These are phyloP conservation scores for Penicillium malachiteum DNA, from an alignment of 495 filamentous ascomycete genomes.

Conservation along the genomic window DNA sequence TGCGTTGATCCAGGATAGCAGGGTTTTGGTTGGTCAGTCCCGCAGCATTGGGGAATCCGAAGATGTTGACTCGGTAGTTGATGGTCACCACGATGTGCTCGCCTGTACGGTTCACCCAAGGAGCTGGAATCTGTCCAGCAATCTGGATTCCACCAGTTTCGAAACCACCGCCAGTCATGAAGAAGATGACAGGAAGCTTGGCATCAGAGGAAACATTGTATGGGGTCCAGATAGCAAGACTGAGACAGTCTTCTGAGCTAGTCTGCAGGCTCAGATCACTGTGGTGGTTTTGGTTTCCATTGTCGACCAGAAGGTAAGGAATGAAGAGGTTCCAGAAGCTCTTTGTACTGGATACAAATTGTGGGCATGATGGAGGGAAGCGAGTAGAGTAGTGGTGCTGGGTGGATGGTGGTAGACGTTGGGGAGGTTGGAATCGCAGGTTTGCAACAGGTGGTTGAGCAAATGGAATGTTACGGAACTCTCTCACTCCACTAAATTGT, in stretches of 20 bases:
- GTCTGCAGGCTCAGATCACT: slow-evolving; percentile 2
- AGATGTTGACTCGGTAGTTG: slow-evolving; percentile 20
- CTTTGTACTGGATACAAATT: slow-evolving; percentile 2
- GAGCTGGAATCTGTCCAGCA: slow-evolving; percentile 6
- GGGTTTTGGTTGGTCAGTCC: slow-evolving; percentile 30
- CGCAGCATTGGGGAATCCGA: slow-evolving; percentile 11
- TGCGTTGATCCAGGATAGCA: slow-evolving; percentile 60
- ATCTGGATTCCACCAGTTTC: slow-evolving; percentile 10
- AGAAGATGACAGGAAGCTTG: slow-evolving; percentile 14
- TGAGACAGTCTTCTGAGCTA: slow-evolving; percentile 49
- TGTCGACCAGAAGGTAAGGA: slow-evolving; percentile 1
- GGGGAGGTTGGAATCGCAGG: slow-evolving; percentile 7
- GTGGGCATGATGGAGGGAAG: slow-evolving; percentile 7
- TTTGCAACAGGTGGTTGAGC: slow-evolving; percentile 4
- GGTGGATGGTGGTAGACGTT: background rate
- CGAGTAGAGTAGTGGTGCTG: slow-evolving; percentile 5
- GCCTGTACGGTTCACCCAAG: slow-evolving; percentile 9
- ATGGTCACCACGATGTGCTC: slow-evolving; percentile 19
- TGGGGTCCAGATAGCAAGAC: slow-evolving; percentile 47
- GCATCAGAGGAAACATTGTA: slow-evolving; percentile 4
- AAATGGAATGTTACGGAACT: slow-evolving; percentile 9
- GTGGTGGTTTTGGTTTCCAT: slow-evolving; percentile 6
- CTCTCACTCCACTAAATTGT: background rate
- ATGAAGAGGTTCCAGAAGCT: slow-evolving; percentile 7
- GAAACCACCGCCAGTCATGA: slow-evolving; percentile 14